Conservation (phyloP, 805 yeast genomes). For the Starmerella bombi region DNA sequence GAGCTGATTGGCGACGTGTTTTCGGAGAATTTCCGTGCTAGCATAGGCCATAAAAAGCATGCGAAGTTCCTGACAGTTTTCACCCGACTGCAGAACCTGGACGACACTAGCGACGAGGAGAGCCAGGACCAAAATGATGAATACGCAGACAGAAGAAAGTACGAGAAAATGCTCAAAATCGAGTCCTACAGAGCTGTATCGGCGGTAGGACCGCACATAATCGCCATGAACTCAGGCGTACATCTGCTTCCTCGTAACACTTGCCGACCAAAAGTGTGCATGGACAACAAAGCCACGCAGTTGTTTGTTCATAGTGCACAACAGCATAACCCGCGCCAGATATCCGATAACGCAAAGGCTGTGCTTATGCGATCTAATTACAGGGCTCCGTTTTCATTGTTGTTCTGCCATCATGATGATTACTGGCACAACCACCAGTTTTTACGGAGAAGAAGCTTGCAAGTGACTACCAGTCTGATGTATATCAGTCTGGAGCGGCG, state of each 20-base stretch:
- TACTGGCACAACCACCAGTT: not conserved
- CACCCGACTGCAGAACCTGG: not conserved
- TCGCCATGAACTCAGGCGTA: slow-evolving; percentile 6
- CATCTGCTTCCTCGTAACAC: slow-evolving; percentile 11
- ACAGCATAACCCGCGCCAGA: no score
- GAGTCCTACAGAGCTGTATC: not conserved
- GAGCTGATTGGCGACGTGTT: slow-evolving; percentile 6
- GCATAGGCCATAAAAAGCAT: not conserved
- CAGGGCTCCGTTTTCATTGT: slow-evolving; percentile 6
- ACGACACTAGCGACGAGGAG: no score
- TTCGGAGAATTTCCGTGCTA: not conserved
- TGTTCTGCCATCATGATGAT: slow-evolving; percentile 6
- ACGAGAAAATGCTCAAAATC: not conserved
- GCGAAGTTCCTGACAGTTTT: not conserved
- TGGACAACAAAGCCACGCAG: slow-evolving; percentile 5
- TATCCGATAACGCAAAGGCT: not conserved
- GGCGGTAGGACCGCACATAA: no score
- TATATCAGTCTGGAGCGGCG: slow-evolving; percentile 9
- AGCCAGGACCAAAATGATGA: no score
- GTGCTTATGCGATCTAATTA: slow-evolving; percentile 13
- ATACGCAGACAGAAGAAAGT: no score
- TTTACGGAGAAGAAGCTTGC: slow-evolving; percentile 13
- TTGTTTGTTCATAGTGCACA: not conserved
- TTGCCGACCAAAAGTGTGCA: slow-evolving; percentile 7
- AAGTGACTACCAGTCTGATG: slow-evolving; percentile 8